Conservation (phyloP, 805 yeast species). For the Yamadazyma endophytica region DNA sequence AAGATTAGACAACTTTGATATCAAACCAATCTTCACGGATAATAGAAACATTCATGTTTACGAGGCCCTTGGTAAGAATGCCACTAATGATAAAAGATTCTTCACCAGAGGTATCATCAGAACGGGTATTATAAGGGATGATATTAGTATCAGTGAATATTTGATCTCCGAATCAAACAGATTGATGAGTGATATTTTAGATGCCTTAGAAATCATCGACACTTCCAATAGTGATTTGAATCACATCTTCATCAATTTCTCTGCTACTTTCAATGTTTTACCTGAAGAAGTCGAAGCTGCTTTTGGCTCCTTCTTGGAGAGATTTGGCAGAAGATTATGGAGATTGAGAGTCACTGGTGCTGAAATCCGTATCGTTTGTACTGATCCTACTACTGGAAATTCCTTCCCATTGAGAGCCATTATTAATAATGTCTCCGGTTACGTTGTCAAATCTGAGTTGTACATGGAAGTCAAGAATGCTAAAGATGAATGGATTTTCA, state of each 20-base stretch:
- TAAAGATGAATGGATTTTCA: slow-evolving; percentile 95
- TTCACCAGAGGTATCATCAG: slow-evolving; percentile 96
- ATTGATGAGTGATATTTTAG: slow-evolving; percentile 92
- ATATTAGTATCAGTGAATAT: slow-evolving; percentile 88
- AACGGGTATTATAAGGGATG: slow-evolving; percentile 92
- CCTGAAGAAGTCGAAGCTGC: slow-evolving; percentile 97
- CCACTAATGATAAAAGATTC: slow-evolving; percentile 89
- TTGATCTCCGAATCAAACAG: slow-evolving; percentile 95
- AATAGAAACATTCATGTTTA: slow-evolving; percentile 97
- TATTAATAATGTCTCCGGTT: slow-evolving; percentile 94
- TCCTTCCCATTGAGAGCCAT: slow-evolving; percentile 96
- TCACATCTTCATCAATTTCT: slow-evolving; percentile 94
- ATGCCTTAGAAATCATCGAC: slow-evolving; percentile 90
- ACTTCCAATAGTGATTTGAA: slow-evolving; percentile 93
- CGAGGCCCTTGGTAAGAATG: slow-evolving; percentile 92
- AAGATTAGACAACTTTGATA: slow-evolving; percentile 90
- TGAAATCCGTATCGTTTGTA: slow-evolving; percentile 93
- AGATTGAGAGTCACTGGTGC: slow-evolving; percentile 96
- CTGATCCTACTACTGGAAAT: slow-evolving; percentile 80
- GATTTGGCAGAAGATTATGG: slow-evolving; percentile 97
- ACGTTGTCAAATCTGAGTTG: slow-evolving; percentile 91
- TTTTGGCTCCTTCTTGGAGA: slow-evolving; percentile 94
- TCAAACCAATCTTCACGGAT: slow-evolving; percentile 92
- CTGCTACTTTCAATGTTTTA: slow-evolving; percentile 89
- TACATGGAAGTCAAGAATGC: slow-evolving; percentile 92